Evolutionary conservation across 441 rosid species (phyloP), one percentile per base, ranked within the genome.

Genomic region (Biscutella laevigata): DNA sequence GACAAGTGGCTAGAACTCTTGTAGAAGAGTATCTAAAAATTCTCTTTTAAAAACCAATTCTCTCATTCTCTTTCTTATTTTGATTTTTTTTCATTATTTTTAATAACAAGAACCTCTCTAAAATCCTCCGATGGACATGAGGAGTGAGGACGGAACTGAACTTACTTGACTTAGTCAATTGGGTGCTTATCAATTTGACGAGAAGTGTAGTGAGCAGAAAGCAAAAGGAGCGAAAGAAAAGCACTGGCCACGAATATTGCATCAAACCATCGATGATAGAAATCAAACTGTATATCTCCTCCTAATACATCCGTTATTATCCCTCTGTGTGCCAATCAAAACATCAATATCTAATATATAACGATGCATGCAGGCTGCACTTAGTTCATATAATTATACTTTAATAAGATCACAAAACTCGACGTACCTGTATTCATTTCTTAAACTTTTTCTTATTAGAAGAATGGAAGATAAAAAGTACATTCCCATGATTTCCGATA

Each of bases 401-500:
- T 53, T 39, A 20, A 32, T 30, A 12, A 0, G 10, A 32, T 26
- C 1, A 38, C 12, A 37, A 16, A 32, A 41, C 11, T 20, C n/a
- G 1, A 39, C 20, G 49, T 59, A 67, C 97, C 95, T 82, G 94
- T 94, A 89, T 57, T 94, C 94, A 53, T 70, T 90, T 50, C 94
- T 88, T 70, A 94, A 82, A 72, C 96, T 90, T 82, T 94, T 94
- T 63, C 97, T 78, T 69, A 94, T 94, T 74, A 94, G 71, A 51
- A 90, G 98, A 74, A 87, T 94, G 28, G 98, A 94, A 26, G 98
- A 94, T 30, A 94, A 58, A 59, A 94, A 94, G 67, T 89, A 94
- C 99, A 89, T 94, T 64, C 99, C 99, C 99, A 94, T 94, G 47
- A 90, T 89, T 71, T 94, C 99, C 0, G 99, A 85, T 21, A 90